Evolutionary conservation across 2,329 filamentous ascomycete genomes (phyloP).

Genomic region (Epichloe scottii): DNA sequence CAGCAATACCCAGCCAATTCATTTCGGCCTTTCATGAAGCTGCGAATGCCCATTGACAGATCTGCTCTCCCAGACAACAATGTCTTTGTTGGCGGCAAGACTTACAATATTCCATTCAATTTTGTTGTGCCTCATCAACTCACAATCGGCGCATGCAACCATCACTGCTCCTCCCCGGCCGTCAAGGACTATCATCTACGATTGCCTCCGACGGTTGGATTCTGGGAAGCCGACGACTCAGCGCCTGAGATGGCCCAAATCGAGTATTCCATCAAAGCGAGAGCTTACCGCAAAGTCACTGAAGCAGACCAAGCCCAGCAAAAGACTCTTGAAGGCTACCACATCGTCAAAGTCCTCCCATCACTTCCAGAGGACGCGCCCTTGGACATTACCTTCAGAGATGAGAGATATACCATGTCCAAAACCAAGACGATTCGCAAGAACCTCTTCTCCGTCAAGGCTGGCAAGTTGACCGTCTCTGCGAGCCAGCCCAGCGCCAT

Average conservation of each 20-base stretch:
- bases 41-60: constrained; percentile 39
- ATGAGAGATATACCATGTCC: constrained; percentile 36
- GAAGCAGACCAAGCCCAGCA: constrained; percentile 3
- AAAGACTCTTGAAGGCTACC: constrained; percentile 28
- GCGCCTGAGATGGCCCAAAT: constrained; percentile 41
- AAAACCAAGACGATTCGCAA: constrained; percentile 41
- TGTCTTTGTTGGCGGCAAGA: constrained; percentile 34
- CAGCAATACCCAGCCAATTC: constrained; percentile 33
- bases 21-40: constrained; percentile 41
- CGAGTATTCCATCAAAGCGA: constrained; percentile 39
- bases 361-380: constrained; percentile 36
- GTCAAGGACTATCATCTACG: constrained; percentile 40
- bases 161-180: constrained; percentile 29
- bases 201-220: constrained; percentile 39
- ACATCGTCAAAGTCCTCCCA: constrained; percentile 41
- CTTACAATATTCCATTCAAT: constrained; percentile 42
- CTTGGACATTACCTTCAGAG: constrained; percentile 33
- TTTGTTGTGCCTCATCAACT: constrained; percentile 47
- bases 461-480: constrained; percentile 34
- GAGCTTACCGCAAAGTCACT: constrained; percentile 19
- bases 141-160: constrained; percentile 43
- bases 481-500: constrained; percentile 34
- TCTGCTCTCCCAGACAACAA: constrained; percentile 33
- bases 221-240: constrained; percentile 42
- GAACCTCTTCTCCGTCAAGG: constrained; percentile 37